Percentiles rank a stretch among this genome's conserved stretches.
Evolutionary conservation across 208 protist genomes (phyloP).

Genomic region (Trypanosoma lewisi): DNA sequence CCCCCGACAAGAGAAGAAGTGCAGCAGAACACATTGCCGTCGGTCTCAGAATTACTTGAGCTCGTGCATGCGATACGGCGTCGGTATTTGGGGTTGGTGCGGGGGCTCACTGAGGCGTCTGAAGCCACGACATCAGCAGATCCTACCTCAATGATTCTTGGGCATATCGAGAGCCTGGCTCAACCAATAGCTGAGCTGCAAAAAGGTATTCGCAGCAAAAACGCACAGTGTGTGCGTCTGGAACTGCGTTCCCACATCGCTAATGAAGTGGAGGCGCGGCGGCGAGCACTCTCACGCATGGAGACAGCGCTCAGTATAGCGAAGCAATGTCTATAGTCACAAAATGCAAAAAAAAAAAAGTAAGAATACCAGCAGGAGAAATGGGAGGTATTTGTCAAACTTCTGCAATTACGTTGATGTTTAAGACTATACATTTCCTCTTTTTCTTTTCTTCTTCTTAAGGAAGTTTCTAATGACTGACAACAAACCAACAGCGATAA

Average conservation of each 20-base stretch:
- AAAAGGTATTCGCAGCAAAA: constrained; percentile 65
- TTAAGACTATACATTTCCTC: not conserved
- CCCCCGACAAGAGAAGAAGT: not conserved
- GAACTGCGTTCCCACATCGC: constrained; percentile 45
- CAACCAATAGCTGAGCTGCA: constrained; percentile 38
- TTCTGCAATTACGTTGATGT: too few species aligned
- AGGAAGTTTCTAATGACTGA: not conserved
- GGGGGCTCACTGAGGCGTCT: not conserved
- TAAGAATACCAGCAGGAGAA: not conserved
- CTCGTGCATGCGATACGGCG: constrained; percentile 6
- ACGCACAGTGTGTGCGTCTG: constrained; percentile 50
- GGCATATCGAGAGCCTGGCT: constrained; percentile 4
- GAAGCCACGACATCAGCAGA: not conserved
- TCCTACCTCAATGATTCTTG: not conserved
- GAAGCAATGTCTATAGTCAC: constrained; percentile 15
- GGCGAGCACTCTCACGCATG: constrained; percentile 45
- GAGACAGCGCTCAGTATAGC: constrained; percentile 37
- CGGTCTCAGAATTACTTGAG: constrained; percentile 13
- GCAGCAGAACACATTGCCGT: not conserved
- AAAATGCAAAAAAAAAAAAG: not conserved
- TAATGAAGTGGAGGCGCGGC: constrained; percentile 43
- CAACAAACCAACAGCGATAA: not conserved
- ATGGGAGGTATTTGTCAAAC: not conserved
- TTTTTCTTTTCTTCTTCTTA: not conserved
- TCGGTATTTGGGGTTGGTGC: constrained; percentile 14